These are phyloP conservation scores for Penicillium alfredii DNA, from an alignment of 495 filamentous ascomycete genomes.

Conservation along the genomic window DNA sequence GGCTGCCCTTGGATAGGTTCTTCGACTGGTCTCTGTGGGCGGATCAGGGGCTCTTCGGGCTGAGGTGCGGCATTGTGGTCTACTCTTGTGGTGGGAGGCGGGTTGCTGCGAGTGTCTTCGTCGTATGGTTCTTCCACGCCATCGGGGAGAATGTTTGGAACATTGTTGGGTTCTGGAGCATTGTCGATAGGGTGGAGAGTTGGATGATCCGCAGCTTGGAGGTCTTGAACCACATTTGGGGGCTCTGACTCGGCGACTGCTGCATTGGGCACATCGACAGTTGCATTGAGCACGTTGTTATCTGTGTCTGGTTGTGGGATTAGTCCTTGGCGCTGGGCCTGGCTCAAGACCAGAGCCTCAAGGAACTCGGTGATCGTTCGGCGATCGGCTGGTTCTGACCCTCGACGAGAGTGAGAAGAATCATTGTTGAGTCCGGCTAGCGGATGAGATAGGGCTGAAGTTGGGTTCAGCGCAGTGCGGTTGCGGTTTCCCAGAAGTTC, in stretches of 20 bases:
- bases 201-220: background rate
- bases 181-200: slow-evolving; percentile 1
- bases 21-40: too few species aligned
- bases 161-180: slow-evolving; percentile 3
- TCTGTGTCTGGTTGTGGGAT: slow-evolving; percentile 8
- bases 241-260: slow-evolving; percentile 12
- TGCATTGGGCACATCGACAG: slow-evolving; percentile 22
- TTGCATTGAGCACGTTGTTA: slow-evolving; percentile 21
- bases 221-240: slow-evolving; percentile 1
- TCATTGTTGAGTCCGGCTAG: slow-evolving; percentile 13
- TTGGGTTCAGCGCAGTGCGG: slow-evolving; percentile 20
- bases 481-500: slow-evolving; percentile 36
- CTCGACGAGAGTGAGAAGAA: slow-evolving; percentile 8
- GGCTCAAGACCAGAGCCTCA: slow-evolving; percentile 31
- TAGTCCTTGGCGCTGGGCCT: slow-evolving; percentile 15
- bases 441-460: slow-evolving; percentile 6
- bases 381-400: slow-evolving; percentile 21
- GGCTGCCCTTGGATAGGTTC: slow-evolving; percentile 10
- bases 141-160: slow-evolving; percentile 30
- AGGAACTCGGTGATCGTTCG: slow-evolving; percentile 36
- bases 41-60: too few species aligned
- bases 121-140: slow-evolving; percentile 31
- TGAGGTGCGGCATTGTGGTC: slow-evolving; percentile 2
- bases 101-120: slow-evolving; percentile 13
- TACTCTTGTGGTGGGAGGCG: slow-evolving; percentile 4